These are phyloP conservation scores for Aspergillus sp. DNA, from an alignment of 2,329 filamentous ascomycete genomes.

Conservation along the genomic window DNA sequence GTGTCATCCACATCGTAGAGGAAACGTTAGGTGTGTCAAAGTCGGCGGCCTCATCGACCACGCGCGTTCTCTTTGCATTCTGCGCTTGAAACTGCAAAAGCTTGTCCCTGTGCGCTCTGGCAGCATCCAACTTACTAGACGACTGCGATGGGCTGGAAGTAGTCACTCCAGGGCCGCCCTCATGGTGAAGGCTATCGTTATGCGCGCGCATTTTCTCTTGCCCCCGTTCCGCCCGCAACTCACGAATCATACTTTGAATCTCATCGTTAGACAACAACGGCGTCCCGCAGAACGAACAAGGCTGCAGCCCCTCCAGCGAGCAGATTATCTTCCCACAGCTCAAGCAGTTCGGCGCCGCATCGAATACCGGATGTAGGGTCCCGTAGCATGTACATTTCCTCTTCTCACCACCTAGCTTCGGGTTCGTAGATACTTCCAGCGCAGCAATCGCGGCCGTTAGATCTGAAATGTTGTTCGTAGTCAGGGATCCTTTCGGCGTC, in stretches of 20 bases:
- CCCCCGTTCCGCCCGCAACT: constrained; percentile 81
- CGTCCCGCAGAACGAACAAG: constrained; percentile 84
- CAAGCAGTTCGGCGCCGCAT: constrained; percentile 89
- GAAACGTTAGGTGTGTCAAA: constrained; percentile 63
- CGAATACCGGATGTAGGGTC: constrained; percentile 79
- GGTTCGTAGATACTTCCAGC: constrained; percentile 90
- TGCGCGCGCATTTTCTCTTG: constrained; percentile 82
- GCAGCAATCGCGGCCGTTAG: constrained; percentile 77
- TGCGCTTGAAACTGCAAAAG: constrained; percentile 80
- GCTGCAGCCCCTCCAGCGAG: constrained; percentile 87
- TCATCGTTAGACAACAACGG: constrained; percentile 71
- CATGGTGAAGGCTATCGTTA: constrained; percentile 53
- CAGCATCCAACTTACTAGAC: constrained; percentile 62
- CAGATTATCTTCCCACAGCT: constrained; percentile 94
- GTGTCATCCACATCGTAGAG: constrained; percentile 77
- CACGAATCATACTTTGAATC: constrained; percentile 79
- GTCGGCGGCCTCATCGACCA: constrained; percentile 81
- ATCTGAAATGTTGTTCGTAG: constrained; percentile 54
- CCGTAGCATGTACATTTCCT: constrained; percentile 83
- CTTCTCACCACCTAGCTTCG: constrained; percentile 60
- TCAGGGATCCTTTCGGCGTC: constrained; percentile 54
- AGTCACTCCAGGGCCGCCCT: constrained; percentile 30
- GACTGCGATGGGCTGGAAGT: constrained; percentile 21
- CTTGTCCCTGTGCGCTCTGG: constrained; percentile 76
- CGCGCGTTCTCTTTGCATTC: constrained; percentile 78